phyloP scores from a whole-genome alignment of 1,284 basidiomycete genomes.

The Marasmius fiardii region DNA sequence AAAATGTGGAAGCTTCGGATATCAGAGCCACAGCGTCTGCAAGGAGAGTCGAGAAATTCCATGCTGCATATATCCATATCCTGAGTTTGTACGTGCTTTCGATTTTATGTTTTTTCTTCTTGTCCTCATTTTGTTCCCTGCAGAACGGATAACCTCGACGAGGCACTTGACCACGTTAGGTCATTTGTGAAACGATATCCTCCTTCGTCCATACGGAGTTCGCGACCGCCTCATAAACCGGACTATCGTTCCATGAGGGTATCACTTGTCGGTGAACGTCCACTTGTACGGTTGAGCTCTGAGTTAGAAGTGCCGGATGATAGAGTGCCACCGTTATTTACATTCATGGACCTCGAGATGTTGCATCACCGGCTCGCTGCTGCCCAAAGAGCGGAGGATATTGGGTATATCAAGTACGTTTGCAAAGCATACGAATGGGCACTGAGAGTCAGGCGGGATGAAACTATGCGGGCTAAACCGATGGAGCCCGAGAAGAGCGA shows the following conservation, averaged over 20 bases:
- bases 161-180: conserved; percentile 50
- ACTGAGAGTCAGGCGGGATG: conserved; percentile 54
- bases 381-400: conserved; percentile 34
- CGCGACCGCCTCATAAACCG: conserved; percentile 16
- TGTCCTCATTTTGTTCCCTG: conserved; percentile 7
- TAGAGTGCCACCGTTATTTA: conserved; percentile 62
- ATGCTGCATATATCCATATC: conserved; percentile 62
- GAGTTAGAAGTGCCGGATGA: conserved; percentile 58
- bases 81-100: conserved; percentile 47
- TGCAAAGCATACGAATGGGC: conserved; percentile 66
- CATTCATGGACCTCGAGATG: conserved; percentile 62
- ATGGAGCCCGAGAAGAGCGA: neutral
- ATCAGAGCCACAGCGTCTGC: conserved; percentile 24
- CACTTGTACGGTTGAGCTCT: conserved; percentile 62
- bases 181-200: conserved; percentile 60
- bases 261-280: conserved; percentile 44
- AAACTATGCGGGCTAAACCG: conserved; percentile 32
- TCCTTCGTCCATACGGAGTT: conserved; percentile 37
- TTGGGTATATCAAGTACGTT: conserved; percentile 64
- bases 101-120: neutral
- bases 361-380: conserved; percentile 60
- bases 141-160: conserved; percentile 49
- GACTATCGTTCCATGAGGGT: conserved; percentile 48
- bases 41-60: conserved; percentile 60
- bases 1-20: conserved; percentile 33